Percentiles rank a stretch among this genome's conserved stretches.
These are phyloP conservation scores for Syzygium aqueum DNA, from an alignment of 345 rosid species.

Conservation along the genomic window DNA sequence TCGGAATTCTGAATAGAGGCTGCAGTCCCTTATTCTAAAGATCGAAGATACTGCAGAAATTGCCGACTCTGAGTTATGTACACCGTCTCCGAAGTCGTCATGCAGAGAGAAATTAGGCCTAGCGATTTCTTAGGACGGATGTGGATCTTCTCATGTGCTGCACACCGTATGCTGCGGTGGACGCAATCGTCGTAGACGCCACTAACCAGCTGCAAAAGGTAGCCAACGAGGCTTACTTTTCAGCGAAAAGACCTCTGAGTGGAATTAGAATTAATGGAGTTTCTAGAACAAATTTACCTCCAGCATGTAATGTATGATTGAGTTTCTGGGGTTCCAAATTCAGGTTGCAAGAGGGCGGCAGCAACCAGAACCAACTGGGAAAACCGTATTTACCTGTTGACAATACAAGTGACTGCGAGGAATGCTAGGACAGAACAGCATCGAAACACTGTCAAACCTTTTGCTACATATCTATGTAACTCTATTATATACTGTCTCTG, in stretches of 20 bases:
- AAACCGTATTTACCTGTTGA: constrained; percentile 81
- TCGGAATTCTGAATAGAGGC: not conserved
- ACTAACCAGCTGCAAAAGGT: constrained; percentile 63
- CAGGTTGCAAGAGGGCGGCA: constrained; percentile 86
- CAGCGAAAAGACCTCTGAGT: not conserved
- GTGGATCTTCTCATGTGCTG: constrained; percentile 49
- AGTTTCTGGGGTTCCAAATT: constrained; percentile 60
- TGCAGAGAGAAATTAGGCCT: not conserved
- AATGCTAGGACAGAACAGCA: not conserved
- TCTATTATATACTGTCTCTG: not conserved
- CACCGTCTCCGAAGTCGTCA: not conserved
- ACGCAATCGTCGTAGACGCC: constrained; percentile 66
- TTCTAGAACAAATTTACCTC: constrained; percentile 31
- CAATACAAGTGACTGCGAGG: not conserved
- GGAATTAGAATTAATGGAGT: not conserved
- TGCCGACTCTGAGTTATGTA: not conserved
- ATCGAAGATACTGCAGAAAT: not conserved
- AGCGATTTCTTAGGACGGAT: constrained; percentile 23
- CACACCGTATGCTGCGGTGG: constrained; percentile 74
- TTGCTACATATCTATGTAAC: not conserved
- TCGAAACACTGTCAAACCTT: not conserved
- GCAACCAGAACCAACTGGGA: constrained; percentile 86
- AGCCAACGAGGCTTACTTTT: not conserved
- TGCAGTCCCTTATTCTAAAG: not conserved
- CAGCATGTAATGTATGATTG: constrained; percentile 56